A percentile compares a stretch with the other conserved stretches of the same genome.
Evolutionary conservation across 495 filamentous ascomycete species (phyloP).

Genomic region (Penicillium psychrofluorescens): DNA sequence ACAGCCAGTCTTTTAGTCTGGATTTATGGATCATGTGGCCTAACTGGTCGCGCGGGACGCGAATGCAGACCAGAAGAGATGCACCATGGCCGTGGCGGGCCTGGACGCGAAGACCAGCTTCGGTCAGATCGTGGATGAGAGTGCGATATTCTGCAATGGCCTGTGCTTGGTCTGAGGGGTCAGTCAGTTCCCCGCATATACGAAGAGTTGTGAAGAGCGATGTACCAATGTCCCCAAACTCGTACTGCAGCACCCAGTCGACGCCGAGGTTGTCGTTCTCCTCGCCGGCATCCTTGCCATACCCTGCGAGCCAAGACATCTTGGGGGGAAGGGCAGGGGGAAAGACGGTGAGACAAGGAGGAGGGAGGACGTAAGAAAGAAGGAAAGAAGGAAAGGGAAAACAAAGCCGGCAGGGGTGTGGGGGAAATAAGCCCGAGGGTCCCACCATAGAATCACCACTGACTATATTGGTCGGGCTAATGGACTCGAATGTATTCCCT

Average conservation of each 20-base stretch:
- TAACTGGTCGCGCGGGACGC: slow-evolving; percentile 44
- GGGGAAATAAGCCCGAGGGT: background rate
- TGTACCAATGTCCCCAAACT: slow-evolving; percentile 31
- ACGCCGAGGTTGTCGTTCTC: slow-evolving; percentile 33
- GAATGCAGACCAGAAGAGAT: slow-evolving; percentile 74
- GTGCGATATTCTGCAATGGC: slow-evolving; percentile 66
- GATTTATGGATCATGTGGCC: slow-evolving; percentile 56
- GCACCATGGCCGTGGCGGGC: slow-evolving; percentile 72
- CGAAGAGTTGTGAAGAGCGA: background rate
- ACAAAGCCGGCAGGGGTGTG: background rate
- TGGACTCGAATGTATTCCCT: no score
- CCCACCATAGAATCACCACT: background rate
- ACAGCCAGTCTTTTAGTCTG: slow-evolving; percentile 91
- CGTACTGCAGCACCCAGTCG: slow-evolving; percentile 38
- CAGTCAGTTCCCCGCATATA: slow-evolving; percentile 3
- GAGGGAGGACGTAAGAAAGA: background rate
- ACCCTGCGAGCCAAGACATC: slow-evolving; percentile 23
- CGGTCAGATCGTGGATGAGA: slow-evolving; percentile 64
- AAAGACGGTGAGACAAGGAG: background rate
- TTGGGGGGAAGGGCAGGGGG: background rate
- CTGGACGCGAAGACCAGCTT: slow-evolving; percentile 74
- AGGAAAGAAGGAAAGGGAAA: background rate
- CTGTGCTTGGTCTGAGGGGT: slow-evolving; percentile 50
- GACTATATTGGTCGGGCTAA: no score
- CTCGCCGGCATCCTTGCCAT: slow-evolving; percentile 12